Evolutionary conservation across 75 land plant species (phyloP), one percentile per base, ranked within the genome.

Genomic region (Chamaecyparis obtusa): DNA sequence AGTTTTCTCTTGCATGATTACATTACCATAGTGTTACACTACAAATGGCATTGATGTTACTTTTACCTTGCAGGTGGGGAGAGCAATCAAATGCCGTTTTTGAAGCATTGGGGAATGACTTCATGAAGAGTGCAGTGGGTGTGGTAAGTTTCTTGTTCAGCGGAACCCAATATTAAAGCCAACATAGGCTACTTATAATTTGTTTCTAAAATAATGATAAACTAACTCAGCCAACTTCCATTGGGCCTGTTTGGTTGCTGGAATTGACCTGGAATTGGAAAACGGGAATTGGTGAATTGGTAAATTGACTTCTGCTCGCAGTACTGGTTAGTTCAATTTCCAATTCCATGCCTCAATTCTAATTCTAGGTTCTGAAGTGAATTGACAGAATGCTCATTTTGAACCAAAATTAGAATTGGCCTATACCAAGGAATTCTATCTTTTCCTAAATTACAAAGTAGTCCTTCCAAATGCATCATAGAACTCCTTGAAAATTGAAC

Each of bases 51-150:
- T 81, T 81, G 51, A 81, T 81, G 32, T 27, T 81, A 43, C 32
- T 36, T 79, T 32, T n/a, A 49, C 78, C 36, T 85, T 89, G 83
- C 91, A 93, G 95, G 27, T 95, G 94, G 94, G 92, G 91, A 76
- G 91, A 83, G 13, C 94, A 94, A 79, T 85, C 93, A 19, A 86
- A 71, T 64, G 32, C 24, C 72, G 96, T 95, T 56, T 94, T 92
- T 43, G 1, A 10, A 44, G 85, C 87, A 2, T 69, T 95, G n/a
- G 27, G 9, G 57, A 84, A 84, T 27, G 96, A 92, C 76, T 95
- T 95, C 84, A 94, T 95, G 96, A 91, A 87, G 85, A 92, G 93
- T 83, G 91, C 92, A 83, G 92, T 94, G 33, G 64, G 85, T 85
- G 94, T 94, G 96, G 96, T 95, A 88, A 86, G 76, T n/a, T 32